Conservation (phyloP, 306 rosid species). For the Quillaja saponaria region DNA sequence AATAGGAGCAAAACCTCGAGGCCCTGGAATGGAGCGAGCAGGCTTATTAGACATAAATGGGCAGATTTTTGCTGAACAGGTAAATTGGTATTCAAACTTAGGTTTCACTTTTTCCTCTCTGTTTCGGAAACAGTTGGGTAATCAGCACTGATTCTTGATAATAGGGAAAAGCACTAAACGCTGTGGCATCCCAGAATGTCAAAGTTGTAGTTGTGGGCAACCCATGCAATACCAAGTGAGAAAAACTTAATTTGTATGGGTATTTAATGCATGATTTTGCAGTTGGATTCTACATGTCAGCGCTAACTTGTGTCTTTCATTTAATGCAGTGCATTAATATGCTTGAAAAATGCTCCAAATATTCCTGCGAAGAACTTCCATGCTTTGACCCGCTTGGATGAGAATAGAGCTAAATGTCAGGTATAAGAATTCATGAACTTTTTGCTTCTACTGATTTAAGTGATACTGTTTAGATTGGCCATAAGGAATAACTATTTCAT, state of each 20-base stretch:
- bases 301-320: constrained; percentile 25
- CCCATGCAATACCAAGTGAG: constrained; percentile 97
- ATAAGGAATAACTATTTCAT: constrained; percentile 5
- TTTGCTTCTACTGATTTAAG: neutral
- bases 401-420: constrained; percentile 98
- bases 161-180: constrained; percentile 89
- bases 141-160: constrained; percentile 19
- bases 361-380: constrained; percentile 92
- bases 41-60: constrained; percentile 84
- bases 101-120: neutral
- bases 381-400: constrained; percentile 94
- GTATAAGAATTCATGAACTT: constrained; percentile 36
- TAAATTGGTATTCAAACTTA: constrained; percentile 28
- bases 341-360: constrained; percentile 97
- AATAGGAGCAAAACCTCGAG: constrained; percentile 98
- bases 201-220: constrained; percentile 95
- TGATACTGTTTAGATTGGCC: neutral
- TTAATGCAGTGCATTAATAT: constrained; percentile 73
- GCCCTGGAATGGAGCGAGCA: constrained; percentile 98
- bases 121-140: neutral
- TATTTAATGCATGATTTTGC: constrained; percentile 25
- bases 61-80: constrained; percentile 85
- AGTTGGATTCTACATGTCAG: constrained; percentile 17
- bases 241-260: neutral
- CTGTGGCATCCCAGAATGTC: constrained; percentile 80